Evolutionary conservation across 352 stramenopile species (phyloP).

Genomic region (Phytophthora crassamura): DNA sequence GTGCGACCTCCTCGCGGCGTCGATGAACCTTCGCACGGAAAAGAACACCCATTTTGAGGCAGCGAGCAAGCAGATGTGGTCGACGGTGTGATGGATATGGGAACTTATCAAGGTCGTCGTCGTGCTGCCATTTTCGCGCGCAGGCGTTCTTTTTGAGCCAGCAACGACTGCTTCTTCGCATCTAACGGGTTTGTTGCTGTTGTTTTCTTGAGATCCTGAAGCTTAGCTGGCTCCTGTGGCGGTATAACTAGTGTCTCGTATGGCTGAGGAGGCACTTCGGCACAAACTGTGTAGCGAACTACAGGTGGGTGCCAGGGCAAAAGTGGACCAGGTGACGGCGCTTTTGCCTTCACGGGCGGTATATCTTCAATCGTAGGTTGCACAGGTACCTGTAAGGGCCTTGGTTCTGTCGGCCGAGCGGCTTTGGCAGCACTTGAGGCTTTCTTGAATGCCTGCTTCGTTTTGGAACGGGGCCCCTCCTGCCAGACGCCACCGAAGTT

Average conservation of each 20-base stretch:
- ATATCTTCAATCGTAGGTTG: conserved; percentile 7
- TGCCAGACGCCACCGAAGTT: conserved; percentile 86
- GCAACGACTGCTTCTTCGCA: conserved; percentile 57
- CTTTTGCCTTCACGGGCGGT: background rate
- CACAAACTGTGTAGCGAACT: background rate
- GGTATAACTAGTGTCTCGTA: background rate
- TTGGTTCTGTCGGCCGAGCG: background rate
- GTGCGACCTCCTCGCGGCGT: conserved; percentile 55
- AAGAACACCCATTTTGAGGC: conserved; percentile 51
- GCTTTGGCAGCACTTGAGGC: conserved; percentile 19
- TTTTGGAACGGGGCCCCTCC: conserved; percentile 65
- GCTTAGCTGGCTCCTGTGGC: background rate
- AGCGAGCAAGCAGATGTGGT: conserved; percentile 61
- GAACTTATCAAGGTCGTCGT: conserved; percentile 15
- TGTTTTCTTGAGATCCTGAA: background rate
- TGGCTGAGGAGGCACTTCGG: background rate
- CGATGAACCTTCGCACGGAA: conserved; percentile 65
- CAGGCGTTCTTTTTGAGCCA: conserved; percentile 74
- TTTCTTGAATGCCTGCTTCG: conserved; percentile 60
- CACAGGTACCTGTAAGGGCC: background rate
- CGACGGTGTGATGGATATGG: conserved; percentile 42
- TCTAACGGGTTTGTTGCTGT: conserved; percentile 29
- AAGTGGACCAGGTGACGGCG: background rate
- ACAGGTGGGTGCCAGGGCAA: background rate
- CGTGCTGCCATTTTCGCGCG: conserved; percentile 67